Evolutionary conservation across 116 monocot species (phyloP).

Genomic region (Zostera marina): DNA sequence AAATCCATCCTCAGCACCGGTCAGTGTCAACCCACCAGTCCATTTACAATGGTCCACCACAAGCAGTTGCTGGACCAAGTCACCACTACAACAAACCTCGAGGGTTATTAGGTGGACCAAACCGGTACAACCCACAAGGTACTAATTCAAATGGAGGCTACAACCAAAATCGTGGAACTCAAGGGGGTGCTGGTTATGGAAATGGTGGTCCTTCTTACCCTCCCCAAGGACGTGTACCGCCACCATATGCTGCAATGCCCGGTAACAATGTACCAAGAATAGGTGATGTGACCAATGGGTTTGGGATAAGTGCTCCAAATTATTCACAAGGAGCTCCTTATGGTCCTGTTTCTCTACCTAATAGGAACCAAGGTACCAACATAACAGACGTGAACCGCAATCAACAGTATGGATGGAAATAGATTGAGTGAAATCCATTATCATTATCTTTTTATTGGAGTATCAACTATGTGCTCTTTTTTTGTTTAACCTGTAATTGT

Average conservation of each 20-base stretch:
- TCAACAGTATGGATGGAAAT: conserved; percentile 56
- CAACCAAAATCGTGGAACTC: conserved; percentile 62
- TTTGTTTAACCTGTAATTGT: too few relatives aligned
- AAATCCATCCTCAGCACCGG: conserved; percentile 47
- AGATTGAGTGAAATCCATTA: conserved; percentile 1
- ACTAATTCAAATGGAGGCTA: conserved; percentile 50
- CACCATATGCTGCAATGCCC: conserved; percentile 25
- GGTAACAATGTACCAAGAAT: conserved; percentile 41
- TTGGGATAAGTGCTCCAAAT: conserved; percentile 38
- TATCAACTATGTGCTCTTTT: too few relatives aligned
- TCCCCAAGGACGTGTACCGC: conserved; percentile 35
- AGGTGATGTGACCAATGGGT: conserved; percentile 14
- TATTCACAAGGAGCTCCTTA: conserved; percentile 63
- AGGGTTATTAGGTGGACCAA: conserved; percentile 41
- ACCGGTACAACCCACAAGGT: conserved; percentile 38
- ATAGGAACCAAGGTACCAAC: conserved; percentile 39
- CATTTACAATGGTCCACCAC: conserved; percentile 34
- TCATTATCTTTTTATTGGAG: too few relatives aligned
- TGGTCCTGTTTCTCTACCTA: conserved; percentile 13
- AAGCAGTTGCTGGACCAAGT: conserved; percentile 45
- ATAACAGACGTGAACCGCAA: conserved; percentile 39
- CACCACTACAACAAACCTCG: conserved; percentile 59
- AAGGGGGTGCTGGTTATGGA: conserved; percentile 37
- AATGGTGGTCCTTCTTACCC: conserved; percentile 57
- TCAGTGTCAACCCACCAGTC: conserved; percentile 45